Percentiles rank a stretch among this genome's conserved stretches.
phyloP scores from a whole-genome alignment of 176 grass and related monocot species.

The Bromus sterilis region DNA sequence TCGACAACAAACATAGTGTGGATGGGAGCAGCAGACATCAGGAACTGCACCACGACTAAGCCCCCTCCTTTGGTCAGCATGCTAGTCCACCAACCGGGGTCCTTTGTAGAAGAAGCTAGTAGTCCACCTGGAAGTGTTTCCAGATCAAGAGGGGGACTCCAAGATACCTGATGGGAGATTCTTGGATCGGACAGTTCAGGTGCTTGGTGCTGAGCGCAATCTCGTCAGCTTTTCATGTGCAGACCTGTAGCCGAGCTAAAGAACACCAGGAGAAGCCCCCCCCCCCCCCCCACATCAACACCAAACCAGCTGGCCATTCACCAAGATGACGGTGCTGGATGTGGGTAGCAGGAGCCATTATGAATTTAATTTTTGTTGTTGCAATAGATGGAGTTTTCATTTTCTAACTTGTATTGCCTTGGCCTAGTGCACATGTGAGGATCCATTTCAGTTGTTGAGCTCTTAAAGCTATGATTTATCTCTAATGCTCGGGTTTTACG shows the following conservation, averaged over 20 bases:
- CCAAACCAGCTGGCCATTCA: too few species aligned
- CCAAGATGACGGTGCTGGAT: too few species aligned
- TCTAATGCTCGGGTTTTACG: slow-evolving; percentile 11
- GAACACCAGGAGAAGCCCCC: background rate
- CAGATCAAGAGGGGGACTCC: background rate
- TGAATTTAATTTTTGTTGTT: background rate
- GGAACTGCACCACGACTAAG: too few species aligned
- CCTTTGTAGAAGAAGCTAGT: background rate
- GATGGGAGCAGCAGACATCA: background rate
- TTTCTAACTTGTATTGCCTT: background rate
- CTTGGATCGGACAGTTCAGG: background rate
- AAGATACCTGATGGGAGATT: background rate
- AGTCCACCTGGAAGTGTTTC: background rate
- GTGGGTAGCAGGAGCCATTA: background rate
- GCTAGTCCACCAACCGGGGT: background rate
- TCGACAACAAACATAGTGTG: background rate
- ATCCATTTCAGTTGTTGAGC: background rate
- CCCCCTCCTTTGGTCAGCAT: too few species aligned
- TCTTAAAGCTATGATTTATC: background rate
- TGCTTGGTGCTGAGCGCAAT: background rate
- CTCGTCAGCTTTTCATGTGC: background rate
- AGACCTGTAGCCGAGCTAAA: background rate
- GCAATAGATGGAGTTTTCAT: background rate
- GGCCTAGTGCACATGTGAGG: background rate
- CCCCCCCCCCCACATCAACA: too few species aligned